Base-by-base conservation (phyloP, 768 basidiomycete species). In the Tricholomella constricta region DNA sequence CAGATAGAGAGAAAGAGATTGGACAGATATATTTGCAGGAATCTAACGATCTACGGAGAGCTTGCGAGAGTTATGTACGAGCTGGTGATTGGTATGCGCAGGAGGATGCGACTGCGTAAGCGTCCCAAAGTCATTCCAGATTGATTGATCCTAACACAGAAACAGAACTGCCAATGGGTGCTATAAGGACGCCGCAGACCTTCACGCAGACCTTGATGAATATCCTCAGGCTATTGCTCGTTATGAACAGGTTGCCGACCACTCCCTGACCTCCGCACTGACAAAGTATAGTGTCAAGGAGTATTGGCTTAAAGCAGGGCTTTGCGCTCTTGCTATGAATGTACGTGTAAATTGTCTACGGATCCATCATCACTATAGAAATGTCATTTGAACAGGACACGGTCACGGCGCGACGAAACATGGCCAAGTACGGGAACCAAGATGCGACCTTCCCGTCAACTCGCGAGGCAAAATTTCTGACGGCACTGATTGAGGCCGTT, bases 231-330 rank as follows among this genome's bases (percentile, higher is more conserved):
- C 97, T 11, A 93, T 98, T 62, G 78, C 84, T 55, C 86, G 86
- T 54, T 99, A 96, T 62, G 91, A 94, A 64, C 84, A 88, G 64
- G 95, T 98, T 40, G 96, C 94, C 4, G 79, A 88, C 57, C 86
- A 89, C 65, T 91, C 89, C 8, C 78, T 98, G 37, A 72, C 72
- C 0, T 92, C 90, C 17, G 76, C 87, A 8, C 72, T 98, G 61
- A 98, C 97, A n/a, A 94, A 94, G 70, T 99, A 98, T 74, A 94
- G 90, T 56, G 97, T 98, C 61, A 98, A 98, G 74, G 97, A 98
- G 61, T 96, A 96, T 65, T 98, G 94, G 93, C 77, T 98, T 31
- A 80, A 86, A 62, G 81, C 94, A 3, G 84, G 84, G 29, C 75
- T 99, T 19, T 98, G 97, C 67, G 89, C 89, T 14, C 76, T 98